Evolutionary conservation across 139 green algal genomes (phyloP), one percentile per base, ranked within the genome.

Genomic region (Marvania coccoides): DNA sequence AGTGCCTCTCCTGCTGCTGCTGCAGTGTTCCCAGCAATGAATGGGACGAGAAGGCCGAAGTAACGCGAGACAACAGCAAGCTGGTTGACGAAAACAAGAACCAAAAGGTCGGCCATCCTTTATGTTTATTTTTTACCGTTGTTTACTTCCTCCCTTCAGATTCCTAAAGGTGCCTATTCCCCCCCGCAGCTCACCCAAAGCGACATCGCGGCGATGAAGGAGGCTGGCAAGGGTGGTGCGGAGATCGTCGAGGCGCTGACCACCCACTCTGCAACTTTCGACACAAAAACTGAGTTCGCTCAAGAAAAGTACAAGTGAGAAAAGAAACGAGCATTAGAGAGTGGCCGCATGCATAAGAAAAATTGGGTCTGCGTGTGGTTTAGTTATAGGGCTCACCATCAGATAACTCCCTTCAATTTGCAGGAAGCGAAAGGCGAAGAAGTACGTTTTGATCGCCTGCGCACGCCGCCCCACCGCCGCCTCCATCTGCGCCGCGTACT

Each of bases 291-390:
- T 2, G 83, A 88, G 56, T 95, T 93, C 65, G 76, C 82, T 10
- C 90, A 96, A 71, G 88, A 88, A 42, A 96, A 95, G 80, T 95
- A 94, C 71, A 83, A 61, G 61, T 56, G 30, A 65, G 61, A n/a
- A 23, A 36, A 34, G 19, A 36, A 47, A 35, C 33, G n/a, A n/a
- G n/a, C n/a, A n/a, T n/a, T n/a, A n/a, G n/a, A n/a, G n/a, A n/a
- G n/a, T n/a, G n/a, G n/a, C n/a, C n/a, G n/a, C n/a, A n/a, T n/a
- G n/a, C n/a, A n/a, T n/a, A n/a, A n/a, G n/a, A n/a, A n/a, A n/a
- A 10, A 10, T n/a, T 59, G 12, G 29, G 9, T 59, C 12, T 12
- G 36, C 12, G 9, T 10, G 12, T 59, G 9, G 12, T 9, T 12
- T 10, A 29, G 19, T 10, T 28, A 59, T 59, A 59, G 9, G 12